Conservation (phyloP, 176 grass and related monocot genomes). For the Aegilops umbellulata region DNA sequence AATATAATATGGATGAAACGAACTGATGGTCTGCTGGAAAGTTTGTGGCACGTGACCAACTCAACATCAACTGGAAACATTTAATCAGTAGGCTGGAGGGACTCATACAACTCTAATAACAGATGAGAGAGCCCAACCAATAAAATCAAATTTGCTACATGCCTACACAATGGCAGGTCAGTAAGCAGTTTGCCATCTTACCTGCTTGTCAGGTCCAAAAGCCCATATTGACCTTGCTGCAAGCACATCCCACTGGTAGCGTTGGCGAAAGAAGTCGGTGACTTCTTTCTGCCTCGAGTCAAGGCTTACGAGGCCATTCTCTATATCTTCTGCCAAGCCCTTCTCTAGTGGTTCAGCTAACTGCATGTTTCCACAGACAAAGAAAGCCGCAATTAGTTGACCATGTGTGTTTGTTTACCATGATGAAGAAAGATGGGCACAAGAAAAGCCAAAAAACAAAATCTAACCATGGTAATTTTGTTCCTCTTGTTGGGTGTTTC, state of each 20-base stretch:
- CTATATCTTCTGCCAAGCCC: conserved; percentile 94
- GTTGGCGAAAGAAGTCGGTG: conserved; percentile 94
- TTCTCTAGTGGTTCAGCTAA: conserved; percentile 92
- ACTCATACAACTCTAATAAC: conserved; percentile 11
- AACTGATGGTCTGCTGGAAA: conserved; percentile 1
- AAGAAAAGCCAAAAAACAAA: conserved; percentile 10
- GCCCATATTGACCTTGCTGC: conserved; percentile 96
- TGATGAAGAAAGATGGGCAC: conserved; percentile 12
- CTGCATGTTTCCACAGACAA: conserved; percentile 45
- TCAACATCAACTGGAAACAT: conserved; percentile 3
- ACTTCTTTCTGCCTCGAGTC: conserved; percentile 95
- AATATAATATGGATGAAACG: background rate
- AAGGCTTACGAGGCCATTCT: conserved; percentile 90
- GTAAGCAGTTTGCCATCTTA: conserved; percentile 18
- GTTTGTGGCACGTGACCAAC: background rate
- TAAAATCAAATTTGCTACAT: background rate
- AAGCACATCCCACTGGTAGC: conserved; percentile 98
- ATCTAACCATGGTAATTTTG: conserved; percentile 95
- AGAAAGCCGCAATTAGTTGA: conserved; percentile 19
- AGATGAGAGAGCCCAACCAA: background rate
- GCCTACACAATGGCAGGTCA: background rate
- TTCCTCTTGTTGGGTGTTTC: conserved; percentile 99
- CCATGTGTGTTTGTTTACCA: background rate
- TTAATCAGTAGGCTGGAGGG: background rate
- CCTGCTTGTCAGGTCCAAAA: conserved; percentile 96